Evolutionary conservation across 371 early-diverging fungal genomes (phyloP), one percentile per base, ranked within the genome.

Genomic region (Haplosporangium sp.): DNA sequence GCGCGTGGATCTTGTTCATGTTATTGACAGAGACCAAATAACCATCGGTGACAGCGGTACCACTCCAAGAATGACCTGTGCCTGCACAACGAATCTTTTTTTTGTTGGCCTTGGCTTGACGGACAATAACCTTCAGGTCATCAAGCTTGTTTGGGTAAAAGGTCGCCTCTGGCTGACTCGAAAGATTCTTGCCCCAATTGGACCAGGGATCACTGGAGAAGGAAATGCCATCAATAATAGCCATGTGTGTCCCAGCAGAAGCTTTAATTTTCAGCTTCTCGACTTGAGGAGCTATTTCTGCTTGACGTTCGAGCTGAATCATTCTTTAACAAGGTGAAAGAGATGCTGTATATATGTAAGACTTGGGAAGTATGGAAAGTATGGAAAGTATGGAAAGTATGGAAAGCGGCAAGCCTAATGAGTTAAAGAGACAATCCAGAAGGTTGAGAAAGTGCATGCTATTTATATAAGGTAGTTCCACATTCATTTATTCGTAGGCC

Each of bases 31-130:
- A 58, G 13, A 72, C 71, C 66, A 71, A 44, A 35, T 67, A 78
- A 19, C 67, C 79, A 5, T 63, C 27, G 9, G 67, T 63, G 19
- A 50, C 44, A 2, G 74, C 65, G 1, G 59, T 10, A 3, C 45
- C 4, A 13, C 61, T 52, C 67, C 64, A 73, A 13, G 79, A 67
- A 44, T 71, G 71, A 3, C 74, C 79, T 2, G 35, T 67, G 39
- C 79, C 74, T 2, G 53, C 53, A 40, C 79, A 74, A 2, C 74
- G 79, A 27, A 74, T 47, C 61, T 69, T 70, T 27, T 70, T 73
- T 42, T 74, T 71, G 35, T 70, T 17, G 4, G 56, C 37, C 10
- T 34, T 53, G 40, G 79, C 74, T 11, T 69, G 60, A n/a, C 66
- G 69, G 55, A 72, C 56, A 55, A 77, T 77, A 17, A 65, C 72